A percentile compares a stretch with the other conserved stretches of the same genome.
These are phyloP conservation scores for Chaetomium sp. DNA, from an alignment of 2,329 filamentous ascomycete genomes.

Conservation along the genomic window DNA sequence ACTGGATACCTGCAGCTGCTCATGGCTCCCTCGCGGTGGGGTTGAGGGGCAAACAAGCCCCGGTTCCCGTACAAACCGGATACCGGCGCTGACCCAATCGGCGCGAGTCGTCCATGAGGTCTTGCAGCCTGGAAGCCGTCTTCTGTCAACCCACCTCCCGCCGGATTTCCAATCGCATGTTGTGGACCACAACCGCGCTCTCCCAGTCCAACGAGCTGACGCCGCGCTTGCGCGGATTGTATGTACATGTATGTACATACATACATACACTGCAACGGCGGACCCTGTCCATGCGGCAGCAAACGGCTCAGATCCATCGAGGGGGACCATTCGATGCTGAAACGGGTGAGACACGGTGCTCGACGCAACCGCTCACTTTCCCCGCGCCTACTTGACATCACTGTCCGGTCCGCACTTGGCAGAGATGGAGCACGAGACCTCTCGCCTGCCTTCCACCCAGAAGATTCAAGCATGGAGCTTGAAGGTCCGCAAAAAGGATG, in stretches of 20 bases:
- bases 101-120: not conserved
- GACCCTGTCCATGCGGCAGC: not conserved
- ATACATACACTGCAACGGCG: not conserved
- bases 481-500: not conserved
- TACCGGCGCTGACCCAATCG: slow-evolving; percentile 9
- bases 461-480: not conserved
- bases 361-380: slow-evolving; percentile 1
- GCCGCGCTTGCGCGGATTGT: slow-evolving; percentile 1
- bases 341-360: slow-evolving; percentile 1
- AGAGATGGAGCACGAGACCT: slow-evolving; percentile 5
- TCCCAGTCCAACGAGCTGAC: slow-evolving; percentile 1
- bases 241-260: too few species aligned
- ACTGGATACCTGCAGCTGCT: slow-evolving; percentile 21
- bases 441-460: not conserved
- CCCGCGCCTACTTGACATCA: not conserved
- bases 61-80: slow-evolving; percentile 21
- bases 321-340: not conserved
- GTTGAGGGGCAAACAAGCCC: not conserved
- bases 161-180: slow-evolving; percentile 6
- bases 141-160: not conserved
- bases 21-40: not conserved
- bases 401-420: not conserved
- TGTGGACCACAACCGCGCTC: slow-evolving; percentile 1
- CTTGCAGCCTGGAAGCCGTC: not conserved
- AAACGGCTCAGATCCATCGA: slow-evolving; percentile 3